Evolutionary conservation across 2,329 filamentous ascomycete genomes (phyloP), one percentile per base, ranked within the genome.

Genomic region (Fusarium verrucosum): DNA sequence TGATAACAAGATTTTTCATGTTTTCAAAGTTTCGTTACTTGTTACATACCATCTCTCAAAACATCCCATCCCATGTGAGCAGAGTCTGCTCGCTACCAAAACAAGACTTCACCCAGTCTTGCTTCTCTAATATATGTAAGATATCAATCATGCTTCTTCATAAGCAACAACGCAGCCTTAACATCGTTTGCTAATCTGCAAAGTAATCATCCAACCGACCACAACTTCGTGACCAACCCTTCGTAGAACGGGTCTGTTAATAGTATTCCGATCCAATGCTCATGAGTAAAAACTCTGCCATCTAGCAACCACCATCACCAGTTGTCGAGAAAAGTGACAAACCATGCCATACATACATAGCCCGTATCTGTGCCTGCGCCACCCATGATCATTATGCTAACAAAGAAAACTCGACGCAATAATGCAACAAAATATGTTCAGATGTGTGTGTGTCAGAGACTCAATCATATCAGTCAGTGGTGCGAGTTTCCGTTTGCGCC

Each of bases 301-400:
- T 57, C 45, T 52, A 45, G 32, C 40, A 36, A 43, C 55, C 35
- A 30, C 46, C 58, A 38, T 62, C 59, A 47, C 50, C 56, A 44
- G 10, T 42, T 62, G 61, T 67, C 35, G 60, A 65, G 61, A 58
- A 72, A 61, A 60, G 56, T 41, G 50, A 58, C 52, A 64, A 60
- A 53, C 47, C 60, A 64, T 62, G 55, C 60, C 58, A 51, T n/a
- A n/a, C n/a, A n/a, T n/a, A n/a, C n/a, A n/a, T 59, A 47, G 37
- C 47, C 52, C 53, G 47, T 47, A 47, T 54, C 62, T 70, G 60
- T 68, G 61, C 55, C 52, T 68, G 64, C 70, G 70, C 70, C 70
- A 41, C 51, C 66, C 68, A 65, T 72, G 62, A 60, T 70, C 70
- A 51, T 72, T 68, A 70, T 61, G 55, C 52, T 64, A 52, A 72